A percentile compares a stretch with the other conserved stretches of the same genome.
Conservation (phyloP, 176 grass and related monocot genomes). For the Phyllostachys edulis region DNA sequence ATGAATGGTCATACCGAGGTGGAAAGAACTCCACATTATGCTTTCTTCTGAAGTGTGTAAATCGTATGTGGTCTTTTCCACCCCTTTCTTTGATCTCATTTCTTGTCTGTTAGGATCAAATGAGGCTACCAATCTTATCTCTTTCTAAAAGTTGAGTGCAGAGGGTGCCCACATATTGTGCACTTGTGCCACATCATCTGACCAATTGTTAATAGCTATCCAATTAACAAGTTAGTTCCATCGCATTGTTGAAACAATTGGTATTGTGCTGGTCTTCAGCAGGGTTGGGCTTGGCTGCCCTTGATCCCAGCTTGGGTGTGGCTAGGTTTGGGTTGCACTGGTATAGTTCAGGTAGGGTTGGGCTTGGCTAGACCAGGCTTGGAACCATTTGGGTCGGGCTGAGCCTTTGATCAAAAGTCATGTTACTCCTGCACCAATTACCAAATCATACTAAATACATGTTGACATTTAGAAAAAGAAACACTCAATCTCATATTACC, state of each 20-base stretch:
- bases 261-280: neutral
- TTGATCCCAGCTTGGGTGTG: neutral
- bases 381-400: neutral
- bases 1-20: neutral
- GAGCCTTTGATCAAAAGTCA: neutral
- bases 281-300: neutral
- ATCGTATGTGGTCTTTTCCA: neutral
- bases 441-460: neutral
- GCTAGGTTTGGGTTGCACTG: neutral
- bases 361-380: neutral
- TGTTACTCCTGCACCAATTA: neutral
- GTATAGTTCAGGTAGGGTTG: neutral
- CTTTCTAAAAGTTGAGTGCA: neutral
- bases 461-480: neutral
- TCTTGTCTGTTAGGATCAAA: neutral
- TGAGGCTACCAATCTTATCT: neutral
- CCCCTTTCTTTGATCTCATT: neutral
- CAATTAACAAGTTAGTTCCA: neutral
- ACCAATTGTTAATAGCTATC: neutral
- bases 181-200: neutral
- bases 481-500: neutral
- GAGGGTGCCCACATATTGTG: neutral
- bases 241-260: neutral
- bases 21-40: neutral
- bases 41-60: neutral